Evolutionary conservation across 2,329 filamentous ascomycete species (phyloP).

Genomic region (Cercospora beticola): DNA sequence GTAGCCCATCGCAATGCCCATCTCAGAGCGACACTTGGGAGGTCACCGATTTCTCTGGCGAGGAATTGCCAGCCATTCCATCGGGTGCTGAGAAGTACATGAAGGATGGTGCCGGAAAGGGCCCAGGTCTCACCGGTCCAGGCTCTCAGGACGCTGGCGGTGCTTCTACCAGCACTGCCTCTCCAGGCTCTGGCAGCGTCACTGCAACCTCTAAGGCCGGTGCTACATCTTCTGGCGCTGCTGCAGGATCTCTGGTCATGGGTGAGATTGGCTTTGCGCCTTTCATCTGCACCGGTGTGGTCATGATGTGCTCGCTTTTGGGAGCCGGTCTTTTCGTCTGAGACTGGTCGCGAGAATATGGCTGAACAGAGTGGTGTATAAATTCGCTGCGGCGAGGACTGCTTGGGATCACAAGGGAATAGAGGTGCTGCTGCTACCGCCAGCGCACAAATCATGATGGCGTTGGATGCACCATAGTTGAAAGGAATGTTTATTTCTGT

Average conservation of each 20-base stretch:
- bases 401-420: neutral
- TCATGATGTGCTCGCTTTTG: slow-evolving; percentile 54
- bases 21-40: slow-evolving; percentile 56
- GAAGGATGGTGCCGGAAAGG: slow-evolving; percentile 58
- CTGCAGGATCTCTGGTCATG: slow-evolving; percentile 46
- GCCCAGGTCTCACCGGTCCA: slow-evolving; percentile 55
- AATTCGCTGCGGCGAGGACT: neutral
- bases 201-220: slow-evolving; percentile 40
- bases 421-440: neutral
- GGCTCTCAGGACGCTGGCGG: slow-evolving; percentile 59
- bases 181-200: slow-evolving; percentile 52
- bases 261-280: slow-evolving; percentile 52
- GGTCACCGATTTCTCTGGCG: slow-evolving; percentile 49
- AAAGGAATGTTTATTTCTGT: neutral
- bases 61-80: slow-evolving; percentile 57
- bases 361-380: neutral
- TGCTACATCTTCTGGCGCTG: slow-evolving; percentile 38
- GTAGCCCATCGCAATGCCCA: slow-evolving; percentile 56
- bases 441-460: neutral
- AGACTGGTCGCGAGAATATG: neutral
- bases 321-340: slow-evolving; percentile 48
- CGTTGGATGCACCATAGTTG: slow-evolving; percentile 4
- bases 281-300: slow-evolving; percentile 52
- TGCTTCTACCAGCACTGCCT: slow-evolving; percentile 49
- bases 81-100: slow-evolving; percentile 56